These are phyloP conservation scores for Septoria linicola DNA, from an alignment of 2,329 filamentous ascomycete genomes.

Conservation along the genomic window DNA sequence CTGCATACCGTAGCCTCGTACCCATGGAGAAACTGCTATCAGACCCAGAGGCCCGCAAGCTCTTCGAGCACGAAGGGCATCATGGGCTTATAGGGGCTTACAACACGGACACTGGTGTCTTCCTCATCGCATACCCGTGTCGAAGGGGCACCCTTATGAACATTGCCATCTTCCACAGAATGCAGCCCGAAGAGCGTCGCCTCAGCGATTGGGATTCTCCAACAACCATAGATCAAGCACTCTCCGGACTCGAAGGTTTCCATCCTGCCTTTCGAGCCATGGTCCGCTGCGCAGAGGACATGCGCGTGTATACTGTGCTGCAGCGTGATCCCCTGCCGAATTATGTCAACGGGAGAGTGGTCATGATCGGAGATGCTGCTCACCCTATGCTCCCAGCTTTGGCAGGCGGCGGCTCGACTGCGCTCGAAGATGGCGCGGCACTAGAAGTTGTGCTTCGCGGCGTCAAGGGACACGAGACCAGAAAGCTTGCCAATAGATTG, in stretches of 20 bases:
- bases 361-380: slow-evolving; percentile 20
- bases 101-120: slow-evolving; percentile 12
- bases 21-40: slow-evolving; percentile 9
- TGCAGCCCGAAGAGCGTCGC: slow-evolving; percentile 6
- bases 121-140: slow-evolving; percentile 15
- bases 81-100: slow-evolving; percentile 7
- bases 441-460: slow-evolving; percentile 10
- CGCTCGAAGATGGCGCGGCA: slow-evolving; percentile 13
- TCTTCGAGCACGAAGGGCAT: slow-evolving; percentile 8
- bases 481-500: slow-evolving; percentile 2
- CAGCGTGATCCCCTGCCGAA: slow-evolving; percentile 10
- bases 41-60: slow-evolving; percentile 6
- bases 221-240: slow-evolving; percentile 13
- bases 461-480: not conserved
- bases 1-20: slow-evolving; percentile 14
- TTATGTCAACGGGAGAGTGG: slow-evolving; percentile 10
- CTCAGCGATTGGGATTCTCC: slow-evolving; percentile 16
- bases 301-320: slow-evolving; percentile 15
- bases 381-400: slow-evolving; percentile 17
- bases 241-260: slow-evolving; percentile 8
- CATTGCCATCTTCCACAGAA: slow-evolving; percentile 13
- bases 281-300: slow-evolving; percentile 9
- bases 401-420: slow-evolving; percentile 6
- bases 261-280: slow-evolving; percentile 16
- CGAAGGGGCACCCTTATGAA: slow-evolving; percentile 17